Conservation (phyloP, 176 grass and related monocot species). For the Oryza rufipogon region DNA sequence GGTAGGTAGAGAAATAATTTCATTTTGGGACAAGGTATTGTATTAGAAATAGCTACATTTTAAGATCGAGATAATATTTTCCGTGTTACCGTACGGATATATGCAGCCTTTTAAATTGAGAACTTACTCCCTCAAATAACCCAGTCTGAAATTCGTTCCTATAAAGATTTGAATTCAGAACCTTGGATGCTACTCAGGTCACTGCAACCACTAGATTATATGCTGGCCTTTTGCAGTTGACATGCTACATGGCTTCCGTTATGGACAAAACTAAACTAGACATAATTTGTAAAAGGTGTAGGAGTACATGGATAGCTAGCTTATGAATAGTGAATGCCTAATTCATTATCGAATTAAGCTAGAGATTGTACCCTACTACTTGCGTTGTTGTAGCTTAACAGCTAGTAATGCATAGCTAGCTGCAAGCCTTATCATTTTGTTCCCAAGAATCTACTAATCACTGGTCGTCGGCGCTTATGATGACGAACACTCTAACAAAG, state of each 20-base stretch:
- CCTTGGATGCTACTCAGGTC: too few species aligned
- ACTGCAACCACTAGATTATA: too few species aligned
- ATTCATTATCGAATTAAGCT: background rate
- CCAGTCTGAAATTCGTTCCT: too few species aligned
- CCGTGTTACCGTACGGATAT: too few species aligned
- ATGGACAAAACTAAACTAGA: background rate
- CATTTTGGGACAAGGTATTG: too few species aligned
- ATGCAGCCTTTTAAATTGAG: too few species aligned
- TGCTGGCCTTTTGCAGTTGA: background rate
- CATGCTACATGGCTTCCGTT: background rate
- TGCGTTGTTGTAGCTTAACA: background rate
- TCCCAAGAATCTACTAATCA: constrained; percentile 2
- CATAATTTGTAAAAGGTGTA: background rate
- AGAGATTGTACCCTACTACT: background rate
- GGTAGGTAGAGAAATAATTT: too few species aligned
- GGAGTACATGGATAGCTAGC: background rate
- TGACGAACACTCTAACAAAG: background rate
- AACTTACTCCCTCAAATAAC: too few species aligned
- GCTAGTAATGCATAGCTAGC: background rate
- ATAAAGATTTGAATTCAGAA: too few species aligned
- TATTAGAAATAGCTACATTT: too few species aligned
- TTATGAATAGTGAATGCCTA: background rate
- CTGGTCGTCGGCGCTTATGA: constrained; percentile 38
- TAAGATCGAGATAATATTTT: too few species aligned
- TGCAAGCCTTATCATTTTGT: constrained; percentile 9